Evolutionary conservation across 2,329 filamentous ascomycete species (phyloP).

Genomic region (Chalaropsis thielavioides): DNA sequence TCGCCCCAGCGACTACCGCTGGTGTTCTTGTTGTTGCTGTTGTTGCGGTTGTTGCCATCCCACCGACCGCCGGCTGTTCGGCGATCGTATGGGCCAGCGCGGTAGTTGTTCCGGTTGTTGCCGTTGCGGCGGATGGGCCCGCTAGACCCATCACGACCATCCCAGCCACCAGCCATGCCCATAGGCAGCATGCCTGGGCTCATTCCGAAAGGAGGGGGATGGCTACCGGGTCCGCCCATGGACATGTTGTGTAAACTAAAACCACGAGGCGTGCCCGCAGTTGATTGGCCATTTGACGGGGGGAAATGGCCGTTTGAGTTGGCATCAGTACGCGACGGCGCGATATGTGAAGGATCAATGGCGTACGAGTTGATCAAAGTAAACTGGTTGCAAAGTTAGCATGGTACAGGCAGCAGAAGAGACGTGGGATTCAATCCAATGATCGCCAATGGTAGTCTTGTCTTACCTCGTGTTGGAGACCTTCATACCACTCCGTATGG

Average conservation of each 20-base stretch:
- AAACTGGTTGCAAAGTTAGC: constrained; percentile 39
- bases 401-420: not conserved
- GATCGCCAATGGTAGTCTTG: not conserved
- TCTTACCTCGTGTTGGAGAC: constrained; percentile 68
- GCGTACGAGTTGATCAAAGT: constrained; percentile 88
- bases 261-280: constrained; percentile 73
- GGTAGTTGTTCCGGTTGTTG: constrained; percentile 37
- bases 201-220: constrained; percentile 44
- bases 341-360: constrained; percentile 85
- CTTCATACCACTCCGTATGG: constrained; percentile 74
- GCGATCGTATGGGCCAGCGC: constrained; percentile 61
- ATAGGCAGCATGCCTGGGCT: constrained; percentile 33
- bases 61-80: constrained; percentile 39
- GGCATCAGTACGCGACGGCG: constrained; percentile 79
- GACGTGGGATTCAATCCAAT: not conserved
- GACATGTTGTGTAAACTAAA: constrained; percentile 71
- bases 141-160: constrained; percentile 40
- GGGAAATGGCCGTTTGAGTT: constrained; percentile 96
- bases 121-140: constrained; percentile 48
- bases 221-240: constrained; percentile 41
- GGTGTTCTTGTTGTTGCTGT: constrained; percentile 35
- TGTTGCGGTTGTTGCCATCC: constrained; percentile 35
- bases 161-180: constrained; percentile 45
- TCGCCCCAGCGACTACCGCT: constrained; percentile 51
- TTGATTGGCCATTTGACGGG: constrained; percentile 57